Base-by-base conservation (phyloP, 2,329 filamentous ascomycete species). In the Coniochaeta sp. region DNA sequence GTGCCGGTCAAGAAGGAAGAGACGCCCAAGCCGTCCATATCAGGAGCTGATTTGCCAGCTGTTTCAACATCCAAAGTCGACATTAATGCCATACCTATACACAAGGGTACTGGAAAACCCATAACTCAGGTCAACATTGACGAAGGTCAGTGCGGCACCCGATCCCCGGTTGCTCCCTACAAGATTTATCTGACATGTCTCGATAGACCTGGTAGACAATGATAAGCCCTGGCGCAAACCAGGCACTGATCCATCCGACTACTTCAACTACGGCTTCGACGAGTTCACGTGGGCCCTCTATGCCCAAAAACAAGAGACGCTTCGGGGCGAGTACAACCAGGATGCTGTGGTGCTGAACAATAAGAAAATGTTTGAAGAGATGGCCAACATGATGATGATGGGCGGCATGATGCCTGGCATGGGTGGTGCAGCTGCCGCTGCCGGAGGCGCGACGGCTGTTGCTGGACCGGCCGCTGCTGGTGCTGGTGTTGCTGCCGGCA, bases 231-330 rank as follows among this genome's bases (percentile, higher is more conserved):
- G 95, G 95, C 88, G 95, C 52, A 88, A 93, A 65, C 95, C 95
- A 0, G 95, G 95, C 55, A 93, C 93, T 12, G 95, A 99, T 69
- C 86, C 96, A 59, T 95, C 90, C 62, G 95, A 99, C 73, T 98
- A 96, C 77, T 98, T 98, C 84, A 98, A 98, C 79, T 98, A 98
- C 75, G 93, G 93, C 61, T 98, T 98, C 71, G 93, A 98, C 76
- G 93, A 98, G 74, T 98, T 97, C 74, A 96, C 93, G 1, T 99
- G 95, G 95, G 90, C 93, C 6, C 84, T 93, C 59, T 99, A 99
- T 73, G 92, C 93, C 34, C 81, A 91, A 62, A 96, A 96, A 70
- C 95, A 98, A 73, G 87, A 95, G 65, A 81, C 80, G 26, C 81
- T 97, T 68, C 85, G 89, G 19, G 85, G 85, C 65, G 90, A 93